Percentiles rank a stretch among this genome's conserved stretches.
phyloP scores from a whole-genome alignment of 805 yeast species.

The Kregervanrija fluxuum region DNA sequence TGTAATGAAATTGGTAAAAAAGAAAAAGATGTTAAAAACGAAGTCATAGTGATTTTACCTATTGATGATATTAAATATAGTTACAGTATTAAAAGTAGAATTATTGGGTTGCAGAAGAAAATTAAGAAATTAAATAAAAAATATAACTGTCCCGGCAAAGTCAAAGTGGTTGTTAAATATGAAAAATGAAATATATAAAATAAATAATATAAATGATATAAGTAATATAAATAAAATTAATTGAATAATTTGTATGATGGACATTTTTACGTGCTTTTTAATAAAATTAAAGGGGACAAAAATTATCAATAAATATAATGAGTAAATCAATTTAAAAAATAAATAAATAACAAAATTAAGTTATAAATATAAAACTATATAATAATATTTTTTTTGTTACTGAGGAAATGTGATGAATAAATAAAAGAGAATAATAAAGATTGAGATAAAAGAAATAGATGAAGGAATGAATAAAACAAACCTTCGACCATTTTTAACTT shows the following conservation, averaged over 20 bases:
- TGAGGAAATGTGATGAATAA: background rate
- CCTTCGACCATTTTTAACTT: background rate
- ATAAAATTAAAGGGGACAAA: slow-evolving; percentile 1
- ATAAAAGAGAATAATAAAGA: background rate
- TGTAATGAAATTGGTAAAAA: slow-evolving; percentile 2
- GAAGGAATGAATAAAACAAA: background rate
- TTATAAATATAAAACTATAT: background rate
- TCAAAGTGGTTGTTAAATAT: slow-evolving; percentile 43
- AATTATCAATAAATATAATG: slow-evolving; percentile 6
- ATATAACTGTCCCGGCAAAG: slow-evolving; percentile 39
- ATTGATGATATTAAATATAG: slow-evolving; percentile 51
- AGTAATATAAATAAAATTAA: background rate
- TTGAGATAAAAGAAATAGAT: background rate
- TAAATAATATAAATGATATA: background rate
- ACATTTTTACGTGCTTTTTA: background rate
- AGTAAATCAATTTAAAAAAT: background rate
- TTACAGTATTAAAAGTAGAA: slow-evolving; percentile 52
- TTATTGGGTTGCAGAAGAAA: slow-evolving; percentile 52
- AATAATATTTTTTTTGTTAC: background rate
- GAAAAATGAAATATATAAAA: slow-evolving; percentile 12
- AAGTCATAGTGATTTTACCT: slow-evolving; percentile 29
- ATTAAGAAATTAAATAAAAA: slow-evolving; percentile 46
- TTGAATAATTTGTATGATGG: background rate
- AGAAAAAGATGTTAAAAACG: slow-evolving; percentile 15
- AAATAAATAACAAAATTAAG: background rate